Conservation (phyloP, 345 rosid species). For the Brassica nigra region DNA sequence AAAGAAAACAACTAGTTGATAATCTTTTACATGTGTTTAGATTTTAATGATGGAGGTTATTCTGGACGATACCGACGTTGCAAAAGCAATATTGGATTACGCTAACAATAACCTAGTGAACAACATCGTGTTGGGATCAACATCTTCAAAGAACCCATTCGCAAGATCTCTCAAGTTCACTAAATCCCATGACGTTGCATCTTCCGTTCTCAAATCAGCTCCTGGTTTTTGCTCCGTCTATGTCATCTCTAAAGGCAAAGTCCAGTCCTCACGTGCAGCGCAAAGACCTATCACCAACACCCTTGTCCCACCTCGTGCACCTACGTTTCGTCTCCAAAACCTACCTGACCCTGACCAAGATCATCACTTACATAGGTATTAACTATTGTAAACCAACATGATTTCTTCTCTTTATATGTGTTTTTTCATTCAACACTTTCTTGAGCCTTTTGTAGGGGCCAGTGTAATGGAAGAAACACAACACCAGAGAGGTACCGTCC, state of each 20-base stretch:
- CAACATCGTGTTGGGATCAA: conserved; percentile 66
- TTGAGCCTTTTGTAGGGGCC: conserved; percentile 43
- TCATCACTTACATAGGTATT: conserved; percentile 46
- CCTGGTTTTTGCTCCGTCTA: conserved; percentile 80
- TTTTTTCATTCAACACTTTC: background rate
- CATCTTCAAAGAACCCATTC: conserved; percentile 55
- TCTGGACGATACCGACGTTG: conserved; percentile 61
- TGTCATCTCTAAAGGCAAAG: conserved; percentile 82
- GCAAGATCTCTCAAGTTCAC: conserved; percentile 71
- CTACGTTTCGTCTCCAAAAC: conserved; percentile 34
- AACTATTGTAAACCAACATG: background rate
- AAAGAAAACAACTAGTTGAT: background rate
- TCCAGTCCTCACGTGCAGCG: conserved; percentile 51
- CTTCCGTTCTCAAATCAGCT: conserved; percentile 50
- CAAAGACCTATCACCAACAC: conserved; percentile 52
- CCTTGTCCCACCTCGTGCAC: conserved; percentile 57
- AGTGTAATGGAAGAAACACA: conserved; percentile 35
- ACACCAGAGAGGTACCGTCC: conserved; percentile 39
- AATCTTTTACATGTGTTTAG: conserved; percentile 40
- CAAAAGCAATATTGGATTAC: conserved; percentile 65
- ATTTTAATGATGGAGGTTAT: conserved; percentile 59
- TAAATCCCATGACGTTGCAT: conserved; percentile 51
- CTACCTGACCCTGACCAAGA: conserved; percentile 42
- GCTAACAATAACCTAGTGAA: conserved; percentile 53
- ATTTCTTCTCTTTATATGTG: background rate